Evolutionary conservation across 192 early-diverging fungal genomes (phyloP), one percentile per base, ranked within the genome.

Genomic region (Neocallimastix lanati): DNA sequence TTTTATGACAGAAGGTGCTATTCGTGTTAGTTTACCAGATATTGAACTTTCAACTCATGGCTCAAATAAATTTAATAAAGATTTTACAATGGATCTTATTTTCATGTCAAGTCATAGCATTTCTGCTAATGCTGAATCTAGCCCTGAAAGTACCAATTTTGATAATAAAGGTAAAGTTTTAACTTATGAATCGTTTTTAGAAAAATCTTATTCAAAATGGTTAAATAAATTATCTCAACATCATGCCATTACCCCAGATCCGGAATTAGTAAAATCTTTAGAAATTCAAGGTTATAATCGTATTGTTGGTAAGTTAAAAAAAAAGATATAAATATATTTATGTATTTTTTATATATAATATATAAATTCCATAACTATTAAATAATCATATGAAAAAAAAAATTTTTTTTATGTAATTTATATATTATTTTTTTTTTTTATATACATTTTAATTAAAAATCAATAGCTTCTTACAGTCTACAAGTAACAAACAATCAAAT

Each of bases 1-100:
- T 28, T 90, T 90, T 79, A 90, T 90, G 85, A 82, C 84, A 15
- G 77, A 85, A 25, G 89, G 89, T 28, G 79, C 87, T 76, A 87
- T 90, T 77, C 85, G 88, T n/a, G 87, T 90, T 29, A 84, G 81
- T 12, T 40, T 81, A 12, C 77, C 79, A n/a, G 88, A 89, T 81
- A 78, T 90, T 36, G 89, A 90, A 36, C 35, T 90, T 29, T 77
- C 82, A n/a, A 80, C 82, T 33, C 80, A 81, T 76, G 86, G 83
- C 77, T 77, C 82, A 36, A 82, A 84, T 30, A 81, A 85, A 77
- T 86, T 88, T 77, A 77, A 78, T 13, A 78, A 38, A 18, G 86
- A 82, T 21, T 87, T 90, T 79, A 81, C 82, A 16, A 50, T 90
- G 28, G 86, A 87, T 84, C 29, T 89, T 37, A 82, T 89, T 77